Percentiles rank a stretch among this genome's conserved stretches.
phyloP scores from a whole-genome alignment of 2,329 filamentous ascomycete genomes.

The Penicillium sp. region DNA sequence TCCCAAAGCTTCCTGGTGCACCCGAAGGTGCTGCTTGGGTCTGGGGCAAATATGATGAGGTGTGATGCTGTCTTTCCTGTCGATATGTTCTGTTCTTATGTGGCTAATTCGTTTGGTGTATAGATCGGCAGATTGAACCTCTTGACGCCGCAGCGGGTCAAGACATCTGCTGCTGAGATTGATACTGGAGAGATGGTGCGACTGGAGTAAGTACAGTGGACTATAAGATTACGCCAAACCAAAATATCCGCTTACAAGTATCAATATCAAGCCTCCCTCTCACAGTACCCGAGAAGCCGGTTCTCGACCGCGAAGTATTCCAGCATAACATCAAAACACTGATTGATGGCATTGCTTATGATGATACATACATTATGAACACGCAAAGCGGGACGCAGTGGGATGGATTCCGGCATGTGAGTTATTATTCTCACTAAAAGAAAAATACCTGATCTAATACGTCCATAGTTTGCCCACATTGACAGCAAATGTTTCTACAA shows the following conservation, averaged over 20 bases:
- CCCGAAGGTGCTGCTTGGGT: slow-evolving; percentile 60
- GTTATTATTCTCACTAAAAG: slow-evolving; percentile 2
- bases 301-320: slow-evolving; percentile 55
- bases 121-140: slow-evolving; percentile 53
- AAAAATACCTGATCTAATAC: not conserved
- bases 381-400: slow-evolving; percentile 52
- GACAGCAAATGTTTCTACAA: slow-evolving; percentile 44
- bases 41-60: slow-evolving; percentile 58
- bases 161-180: slow-evolving; percentile 55
- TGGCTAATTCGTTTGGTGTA: not conserved
- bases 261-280: slow-evolving; percentile 49
- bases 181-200: slow-evolving; percentile 57
- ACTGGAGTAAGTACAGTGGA: slow-evolving; percentile 47
- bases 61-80: slow-evolving; percentile 20
- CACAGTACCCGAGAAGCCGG: slow-evolving; percentile 53
- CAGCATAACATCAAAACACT: slow-evolving; percentile 55
- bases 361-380: slow-evolving; percentile 50
- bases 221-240: not conserved
- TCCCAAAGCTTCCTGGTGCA: slow-evolving; percentile 53
- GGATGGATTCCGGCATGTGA: slow-evolving; percentile 52
- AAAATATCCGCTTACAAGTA: not conserved
- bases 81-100: not conserved
- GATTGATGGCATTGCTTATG: slow-evolving; percentile 39
- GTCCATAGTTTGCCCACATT: slow-evolving; percentile 39
- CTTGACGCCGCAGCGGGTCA: slow-evolving; percentile 56